phyloP scores from a whole-genome alignment of 352 stramenopile genomes.

The Pythium phragmiticola region DNA sequence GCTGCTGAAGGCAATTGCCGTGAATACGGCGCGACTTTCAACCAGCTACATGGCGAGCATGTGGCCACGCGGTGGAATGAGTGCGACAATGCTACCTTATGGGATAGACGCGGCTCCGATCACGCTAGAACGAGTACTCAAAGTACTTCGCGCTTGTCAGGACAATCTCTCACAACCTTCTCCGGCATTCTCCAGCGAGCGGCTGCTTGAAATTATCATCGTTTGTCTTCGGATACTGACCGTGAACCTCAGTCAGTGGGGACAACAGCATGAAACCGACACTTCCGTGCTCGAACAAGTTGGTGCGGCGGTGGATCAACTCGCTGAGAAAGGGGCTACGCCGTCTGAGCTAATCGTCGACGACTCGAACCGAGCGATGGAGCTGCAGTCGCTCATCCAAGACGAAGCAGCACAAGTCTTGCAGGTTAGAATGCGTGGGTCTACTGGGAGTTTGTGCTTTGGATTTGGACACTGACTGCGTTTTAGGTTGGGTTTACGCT shows the following conservation, averaged over 20 bases:
- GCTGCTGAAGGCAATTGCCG: background rate
- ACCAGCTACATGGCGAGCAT: slow-evolving; percentile 2
- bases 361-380: background rate
- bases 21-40: slow-evolving; percentile 9
- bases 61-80: background rate
- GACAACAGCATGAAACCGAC: background rate
- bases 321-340: background rate
- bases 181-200: background rate
- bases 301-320: background rate
- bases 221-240: slow-evolving; percentile 10
- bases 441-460: background rate
- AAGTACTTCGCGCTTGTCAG: slow-evolving; percentile 6
- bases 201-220: slow-evolving; percentile 1
- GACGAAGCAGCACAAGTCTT: slow-evolving; percentile 10
- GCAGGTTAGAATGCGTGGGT: background rate
- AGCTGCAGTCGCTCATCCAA: background rate
- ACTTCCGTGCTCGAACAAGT: background rate
- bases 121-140: background rate
- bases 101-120: slow-evolving; percentile 2
- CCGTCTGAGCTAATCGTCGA: background rate
- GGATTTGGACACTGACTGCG: background rate
- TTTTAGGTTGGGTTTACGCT: slow-evolving; percentile 3
- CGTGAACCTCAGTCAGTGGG: slow-evolving; percentile 10
- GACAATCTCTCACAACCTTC: background rate
- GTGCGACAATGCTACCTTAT: slow-evolving; percentile 9